phyloP scores from a whole-genome alignment of 768 basidiomycete species.

The Gyrodon lividus region DNA sequence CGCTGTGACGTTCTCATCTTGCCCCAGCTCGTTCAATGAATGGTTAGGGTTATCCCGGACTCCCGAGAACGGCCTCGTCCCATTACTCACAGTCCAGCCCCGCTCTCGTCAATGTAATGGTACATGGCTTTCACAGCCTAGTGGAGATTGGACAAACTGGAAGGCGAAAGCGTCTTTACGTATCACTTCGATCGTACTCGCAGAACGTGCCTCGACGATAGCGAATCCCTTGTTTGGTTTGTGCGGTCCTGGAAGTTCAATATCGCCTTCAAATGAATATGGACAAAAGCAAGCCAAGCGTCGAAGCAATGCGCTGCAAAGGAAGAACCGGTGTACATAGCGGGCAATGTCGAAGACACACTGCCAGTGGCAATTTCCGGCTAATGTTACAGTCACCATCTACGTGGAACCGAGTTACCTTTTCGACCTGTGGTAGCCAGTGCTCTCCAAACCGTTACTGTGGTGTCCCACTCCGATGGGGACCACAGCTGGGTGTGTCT shows the following conservation, averaged over 20 bases:
- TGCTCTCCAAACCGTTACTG: too few species aligned
- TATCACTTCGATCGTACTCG: conserved; percentile 13
- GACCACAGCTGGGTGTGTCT: not conserved
- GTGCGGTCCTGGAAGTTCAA: conserved; percentile 7
- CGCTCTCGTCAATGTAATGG: not conserved
- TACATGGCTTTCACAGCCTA: not conserved
- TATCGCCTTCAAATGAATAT: conserved; percentile 4
- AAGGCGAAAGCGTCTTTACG: conserved; percentile 4
- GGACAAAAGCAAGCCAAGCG: conserved; percentile 1
- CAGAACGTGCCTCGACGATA: conserved; percentile 17
- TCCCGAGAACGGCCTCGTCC: too few species aligned
- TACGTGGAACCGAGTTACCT: not conserved
- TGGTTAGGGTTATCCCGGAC: not conserved
- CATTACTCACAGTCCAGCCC: too few species aligned
- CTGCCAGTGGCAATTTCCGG: not conserved
- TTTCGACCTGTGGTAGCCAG: too few species aligned
- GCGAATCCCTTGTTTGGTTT: conserved; percentile 1
- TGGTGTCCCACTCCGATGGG: too few species aligned
- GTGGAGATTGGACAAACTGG: not conserved
- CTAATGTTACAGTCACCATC: not conserved
- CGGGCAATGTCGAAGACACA: too few species aligned
- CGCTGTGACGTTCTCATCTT: too few species aligned
- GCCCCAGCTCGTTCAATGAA: too few species aligned
- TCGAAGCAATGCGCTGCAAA: not conserved
- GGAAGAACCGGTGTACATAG: not conserved